Evolutionary conservation across 73 alveolate species (phyloP).

Genomic region (Paramecium sexaurelia): DNA sequence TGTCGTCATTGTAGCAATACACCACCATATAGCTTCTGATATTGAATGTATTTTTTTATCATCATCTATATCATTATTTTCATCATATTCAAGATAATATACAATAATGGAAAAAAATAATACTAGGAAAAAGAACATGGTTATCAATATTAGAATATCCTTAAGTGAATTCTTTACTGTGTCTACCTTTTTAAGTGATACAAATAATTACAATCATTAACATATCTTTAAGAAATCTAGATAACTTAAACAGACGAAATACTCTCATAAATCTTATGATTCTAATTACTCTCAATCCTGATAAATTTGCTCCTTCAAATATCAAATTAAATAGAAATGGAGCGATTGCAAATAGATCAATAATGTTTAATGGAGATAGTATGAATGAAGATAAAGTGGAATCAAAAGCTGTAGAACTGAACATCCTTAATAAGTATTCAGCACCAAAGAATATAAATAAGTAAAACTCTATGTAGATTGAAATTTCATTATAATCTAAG

Average conservation of each 20-base stretch:
- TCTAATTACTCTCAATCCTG: slow-evolving; percentile 10
- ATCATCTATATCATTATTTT: background rate
- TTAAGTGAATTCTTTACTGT: background rate
- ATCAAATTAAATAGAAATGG: slow-evolving; percentile 2
- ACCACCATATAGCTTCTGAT: slow-evolving; percentile 62
- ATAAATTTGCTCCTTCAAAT: background rate
- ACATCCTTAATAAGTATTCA: slow-evolving; percentile 16
- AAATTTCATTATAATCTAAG: background rate
- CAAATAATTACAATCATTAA: slow-evolving; percentile 7
- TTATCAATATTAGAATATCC: background rate
- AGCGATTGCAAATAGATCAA: slow-evolving; percentile 2
- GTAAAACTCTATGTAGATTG: background rate
- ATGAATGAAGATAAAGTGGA: background rate
- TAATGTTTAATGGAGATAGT: slow-evolving; percentile 26
- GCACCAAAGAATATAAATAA: slow-evolving; percentile 11
- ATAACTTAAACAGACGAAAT: slow-evolving; percentile 14
- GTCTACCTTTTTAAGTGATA: slow-evolving; percentile 32
- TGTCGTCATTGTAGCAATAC: slow-evolving; percentile 62
- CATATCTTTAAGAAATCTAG: slow-evolving; percentile 20
- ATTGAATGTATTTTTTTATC: slow-evolving; percentile 12
- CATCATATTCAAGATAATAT: slow-evolving; percentile 44
- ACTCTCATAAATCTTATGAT: slow-evolving; percentile 25
- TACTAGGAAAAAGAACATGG: slow-evolving; percentile 42
- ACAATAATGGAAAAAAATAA: slow-evolving; percentile 47
- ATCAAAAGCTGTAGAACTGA: slow-evolving; percentile 52